Percentiles rank a stretch among this genome's conserved stretches.
Conservation (phyloP, 352 stramenopile species). For the Phytopythium aichiense region DNA sequence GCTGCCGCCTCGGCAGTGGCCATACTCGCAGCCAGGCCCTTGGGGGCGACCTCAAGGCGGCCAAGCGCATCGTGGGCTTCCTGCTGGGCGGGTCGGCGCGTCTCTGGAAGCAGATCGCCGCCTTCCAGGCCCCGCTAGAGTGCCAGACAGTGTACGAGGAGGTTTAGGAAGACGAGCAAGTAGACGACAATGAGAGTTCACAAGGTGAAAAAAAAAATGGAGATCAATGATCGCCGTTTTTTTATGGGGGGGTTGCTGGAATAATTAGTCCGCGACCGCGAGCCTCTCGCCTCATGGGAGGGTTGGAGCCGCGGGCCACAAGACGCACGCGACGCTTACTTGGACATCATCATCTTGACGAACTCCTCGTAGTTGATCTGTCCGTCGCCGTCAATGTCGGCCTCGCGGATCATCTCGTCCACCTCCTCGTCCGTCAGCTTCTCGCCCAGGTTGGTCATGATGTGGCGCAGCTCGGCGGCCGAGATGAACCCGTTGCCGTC, state of each 20-base stretch:
- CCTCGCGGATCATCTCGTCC: conserved; percentile 99
- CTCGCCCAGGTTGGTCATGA: conserved; percentile 99
- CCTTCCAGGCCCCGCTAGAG: conserved; percentile 34
- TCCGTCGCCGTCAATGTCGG: conserved; percentile 97
- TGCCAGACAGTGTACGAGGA: conserved; percentile 39
- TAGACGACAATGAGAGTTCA: not conserved
- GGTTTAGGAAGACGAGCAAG: not conserved
- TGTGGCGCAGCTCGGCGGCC: conserved; percentile 96
- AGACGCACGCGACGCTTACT: conserved; percentile 53
- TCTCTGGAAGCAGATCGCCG: conserved; percentile 66
- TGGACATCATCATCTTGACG: conserved; percentile 99
- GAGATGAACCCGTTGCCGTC: conserved; percentile 99
- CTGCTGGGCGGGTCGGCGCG: conserved; percentile 53
- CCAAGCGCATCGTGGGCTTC: conserved; percentile 60
- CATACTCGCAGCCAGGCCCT: conserved; percentile 15
- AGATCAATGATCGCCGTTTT: not conserved
- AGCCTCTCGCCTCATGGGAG: no score
- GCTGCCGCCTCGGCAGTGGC: conserved; percentile 40
- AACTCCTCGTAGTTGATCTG: conserved; percentile 99
- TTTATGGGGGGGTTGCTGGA: not conserved
- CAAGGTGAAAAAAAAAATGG: not conserved
- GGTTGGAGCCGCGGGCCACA: not conserved
- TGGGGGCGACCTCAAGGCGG: conserved; percentile 18
- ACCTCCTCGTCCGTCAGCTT: conserved; percentile 99
- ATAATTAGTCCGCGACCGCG: not conserved